phyloP scores from a whole-genome alignment of 2,329 filamentous ascomycete species.

The Blastomyces gilchristii region DNA sequence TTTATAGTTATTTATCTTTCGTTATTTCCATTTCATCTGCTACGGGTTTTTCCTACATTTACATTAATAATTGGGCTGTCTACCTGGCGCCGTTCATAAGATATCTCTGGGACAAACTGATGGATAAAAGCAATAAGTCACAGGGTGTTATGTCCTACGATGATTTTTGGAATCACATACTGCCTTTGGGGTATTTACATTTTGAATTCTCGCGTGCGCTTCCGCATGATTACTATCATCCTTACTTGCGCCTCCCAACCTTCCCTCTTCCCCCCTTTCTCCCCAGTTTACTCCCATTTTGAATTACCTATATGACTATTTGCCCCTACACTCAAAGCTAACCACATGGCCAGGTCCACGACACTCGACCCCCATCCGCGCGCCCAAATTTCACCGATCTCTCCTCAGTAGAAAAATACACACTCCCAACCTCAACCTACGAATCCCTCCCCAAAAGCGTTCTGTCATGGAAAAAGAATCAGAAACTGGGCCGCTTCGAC shows the following conservation, averaged over 20 bases:
- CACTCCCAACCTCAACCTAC: slow-evolving; percentile 77
- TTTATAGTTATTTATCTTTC: background rate
- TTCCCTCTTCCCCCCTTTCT: background rate
- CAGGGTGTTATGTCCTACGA: background rate
- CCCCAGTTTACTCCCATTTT: too few species aligned
- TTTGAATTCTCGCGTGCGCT: background rate
- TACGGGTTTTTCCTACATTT: background rate
- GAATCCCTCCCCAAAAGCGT: slow-evolving; percentile 79
- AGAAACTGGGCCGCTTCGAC: slow-evolving; percentile 93
- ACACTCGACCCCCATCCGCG: slow-evolving; percentile 64
- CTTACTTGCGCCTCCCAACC: background rate
- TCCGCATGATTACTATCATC: background rate
- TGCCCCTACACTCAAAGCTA: background rate
- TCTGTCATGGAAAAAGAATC: slow-evolving; percentile 86
- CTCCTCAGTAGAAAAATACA: slow-evolving; percentile 75
- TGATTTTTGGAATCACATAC: background rate
- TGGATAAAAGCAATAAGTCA: background rate
- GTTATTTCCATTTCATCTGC: background rate
- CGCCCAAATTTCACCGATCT: slow-evolving; percentile 74
- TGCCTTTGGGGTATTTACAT: background rate
- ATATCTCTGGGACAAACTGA: background rate
- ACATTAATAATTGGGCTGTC: background rate
- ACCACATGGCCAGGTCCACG: slow-evolving; percentile 52
- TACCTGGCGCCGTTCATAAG: background rate
- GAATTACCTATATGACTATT: background rate